Conservation (phyloP, 2,329 filamentous ascomycete genomes). For the Colletotrichum siamense region DNA sequence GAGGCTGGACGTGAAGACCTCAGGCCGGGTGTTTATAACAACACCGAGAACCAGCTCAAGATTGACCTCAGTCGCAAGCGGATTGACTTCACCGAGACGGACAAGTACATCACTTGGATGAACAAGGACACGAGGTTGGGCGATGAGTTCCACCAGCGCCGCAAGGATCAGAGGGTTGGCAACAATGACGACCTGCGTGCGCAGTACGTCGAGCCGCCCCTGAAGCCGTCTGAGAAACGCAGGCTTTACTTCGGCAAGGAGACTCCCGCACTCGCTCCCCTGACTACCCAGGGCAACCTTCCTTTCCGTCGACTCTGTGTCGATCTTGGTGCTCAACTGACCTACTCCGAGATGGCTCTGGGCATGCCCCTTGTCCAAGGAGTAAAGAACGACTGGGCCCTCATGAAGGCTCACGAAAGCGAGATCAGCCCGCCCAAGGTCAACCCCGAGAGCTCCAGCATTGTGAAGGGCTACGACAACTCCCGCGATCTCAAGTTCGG, state of each 20-base stretch:
- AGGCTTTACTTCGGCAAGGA: constrained; percentile 92
- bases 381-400: constrained; percentile 89
- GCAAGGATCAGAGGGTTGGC: constrained; percentile 45
- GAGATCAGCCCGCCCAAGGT: constrained; percentile 78
- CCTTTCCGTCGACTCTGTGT: constrained; percentile 92
- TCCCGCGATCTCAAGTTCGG: constrained; percentile 86
- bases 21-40: constrained; percentile 75
- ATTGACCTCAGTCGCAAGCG: constrained; percentile 77
- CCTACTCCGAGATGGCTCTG: constrained; percentile 99
- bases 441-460: constrained; percentile 50
- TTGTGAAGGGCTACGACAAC: constrained; percentile 82
- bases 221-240: constrained; percentile 91
- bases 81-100: constrained; percentile 72
- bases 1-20: constrained; percentile 49
- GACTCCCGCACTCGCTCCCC: constrained; percentile 89
- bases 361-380: constrained; percentile 88
- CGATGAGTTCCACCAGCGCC: constrained; percentile 44
- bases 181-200: constrained; percentile 76
- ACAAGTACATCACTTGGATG: constrained; percentile 80
- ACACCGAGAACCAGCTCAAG: constrained; percentile 73
- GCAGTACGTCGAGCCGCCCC: constrained; percentile 82
- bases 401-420: constrained; percentile 89
- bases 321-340: constrained; percentile 87
- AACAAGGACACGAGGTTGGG: constrained; percentile 61
- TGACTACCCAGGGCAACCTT: constrained; percentile 96